Base-by-base conservation (phyloP, 163 green algal genomes). In the Picocystis sp. region DNA sequence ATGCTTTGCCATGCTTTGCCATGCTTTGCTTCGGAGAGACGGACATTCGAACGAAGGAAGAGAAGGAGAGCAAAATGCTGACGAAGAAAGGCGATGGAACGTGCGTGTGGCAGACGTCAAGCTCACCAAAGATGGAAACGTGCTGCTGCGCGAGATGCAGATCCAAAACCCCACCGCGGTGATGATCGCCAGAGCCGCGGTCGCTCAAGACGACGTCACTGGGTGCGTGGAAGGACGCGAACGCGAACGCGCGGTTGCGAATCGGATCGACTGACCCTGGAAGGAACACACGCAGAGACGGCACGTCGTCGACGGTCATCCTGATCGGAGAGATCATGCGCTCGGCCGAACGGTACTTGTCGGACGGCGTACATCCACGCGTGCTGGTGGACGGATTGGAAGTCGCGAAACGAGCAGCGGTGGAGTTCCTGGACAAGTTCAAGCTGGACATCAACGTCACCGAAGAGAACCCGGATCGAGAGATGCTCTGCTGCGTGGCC, bases 91-190 rank as follows among this genome's bases (percentile, higher is more conserved):
- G 17, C 42, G 15, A 15, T 47, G 42, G 15, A 17, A 15, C 42
- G 15, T 15, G 17, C 17, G 17, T 47, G 24, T 38, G 29, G 43
- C 76, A 93, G 86, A 93, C 53, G 94, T 98, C 53, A 96, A 96
- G 74, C 80, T 98, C 12, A 98, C 89, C 1, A 98, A 98, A 70
- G 89, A 97, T 51, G 89, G 89, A 47, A 97, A 97, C 71, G 86
- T 95, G 38, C 75, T 97, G 34, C 71, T 97, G 52, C 61, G 83
- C 0, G 87, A 96, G 67, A 97, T 98, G 90, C 90, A 99, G 64
- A 99, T 99, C 52, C 90, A 96, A 51, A 98, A 99, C 71, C 91
- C 91, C n/a, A 98, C 89, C 5, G 91, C 91, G 5, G 80, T 98
- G 17, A 97, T 99, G 89, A 98, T 98, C 60, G 91, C 91, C 6